Evolutionary conservation across 306 rosid species (phyloP).

Genomic region (Datisca glomerata): DNA sequence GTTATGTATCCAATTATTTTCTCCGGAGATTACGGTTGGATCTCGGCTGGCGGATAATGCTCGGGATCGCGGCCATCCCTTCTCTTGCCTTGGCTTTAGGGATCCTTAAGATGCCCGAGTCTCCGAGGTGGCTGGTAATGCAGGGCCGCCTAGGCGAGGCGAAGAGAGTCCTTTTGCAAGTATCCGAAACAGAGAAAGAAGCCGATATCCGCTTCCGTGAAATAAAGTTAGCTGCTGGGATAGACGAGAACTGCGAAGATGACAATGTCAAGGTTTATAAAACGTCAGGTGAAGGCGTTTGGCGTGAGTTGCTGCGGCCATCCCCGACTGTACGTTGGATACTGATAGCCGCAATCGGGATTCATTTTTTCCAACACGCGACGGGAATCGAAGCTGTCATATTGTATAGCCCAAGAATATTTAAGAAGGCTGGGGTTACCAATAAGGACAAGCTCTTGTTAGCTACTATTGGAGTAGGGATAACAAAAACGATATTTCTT

Average conservation of each 20-base stretch:
- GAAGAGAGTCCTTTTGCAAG: conserved; percentile 16
- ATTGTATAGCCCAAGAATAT: conserved; percentile 71
- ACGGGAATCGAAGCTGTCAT: conserved; percentile 76
- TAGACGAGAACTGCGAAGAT: conserved; percentile 19
- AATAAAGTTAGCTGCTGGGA: conserved; percentile 45
- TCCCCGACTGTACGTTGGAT: conserved; percentile 53
- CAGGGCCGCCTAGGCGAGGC: conserved; percentile 53
- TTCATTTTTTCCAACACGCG: conserved; percentile 73
- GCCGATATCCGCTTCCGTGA: conserved; percentile 42
- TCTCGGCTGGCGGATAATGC: conserved; percentile 85
- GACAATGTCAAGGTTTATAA: conserved; percentile 5
- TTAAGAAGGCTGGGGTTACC: conserved; percentile 54
- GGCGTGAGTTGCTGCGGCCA: conserved; percentile 58
- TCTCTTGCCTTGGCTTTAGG: conserved; percentile 36
- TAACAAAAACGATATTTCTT: conserved; percentile 37
- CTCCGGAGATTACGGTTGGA: conserved; percentile 35
- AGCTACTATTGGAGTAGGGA: conserved; percentile 56
- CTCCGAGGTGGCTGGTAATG: conserved; percentile 82
- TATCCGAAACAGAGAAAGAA: conserved; percentile 40
- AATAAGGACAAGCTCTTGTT: conserved; percentile 47
- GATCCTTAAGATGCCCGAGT: conserved; percentile 62
- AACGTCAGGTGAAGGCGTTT: conserved; percentile 29
- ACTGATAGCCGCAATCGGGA: conserved; percentile 46
- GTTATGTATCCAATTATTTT: conserved; percentile 51
- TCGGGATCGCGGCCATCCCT: conserved; percentile 65